Base-by-base conservation (phyloP, 768 basidiomycete species). In the Chalciporus sphaerocephalus region DNA sequence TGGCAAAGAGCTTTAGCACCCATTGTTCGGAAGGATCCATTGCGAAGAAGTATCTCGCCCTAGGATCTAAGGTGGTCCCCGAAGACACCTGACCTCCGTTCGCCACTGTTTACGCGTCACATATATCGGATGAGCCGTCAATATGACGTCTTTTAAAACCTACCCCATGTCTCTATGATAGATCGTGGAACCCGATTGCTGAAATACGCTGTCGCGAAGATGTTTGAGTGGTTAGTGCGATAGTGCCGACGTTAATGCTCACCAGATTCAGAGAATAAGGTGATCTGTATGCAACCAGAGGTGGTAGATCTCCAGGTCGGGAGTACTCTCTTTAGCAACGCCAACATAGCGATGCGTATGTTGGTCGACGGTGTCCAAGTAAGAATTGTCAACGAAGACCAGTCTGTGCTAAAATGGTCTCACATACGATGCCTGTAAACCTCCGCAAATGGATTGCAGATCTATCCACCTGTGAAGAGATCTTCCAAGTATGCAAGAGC, bases 41-140 rank as follows among this genome's bases (percentile, higher is more conserved):
- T 28, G 65, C 65, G 30, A 65, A 65, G 45, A 63, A 65, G 45
- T 67, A 65, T 25, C 54, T 53, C 5, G 56, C 50, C n/a, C 46
- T 51, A 17, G 30, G 11, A 37, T 47, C 51, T 20, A 50, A 30
- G 11, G 35, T 44, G 28, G 48, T 40, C 28, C 44, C 54, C 1
- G 48, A 47, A 2, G 49, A 52, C 2, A 65, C 16, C 13, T 40
- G 35, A 4, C 65, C 63, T 21, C 63, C 63, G 8, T 67, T 50
- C 4, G 42, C 42, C 10, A 52, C 63, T 65, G 44, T 28, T 33
- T 21, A 22, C 10, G 10, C 17, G 21, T 35, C 43, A 16, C 30
- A 32, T n/a, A 32, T n/a, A 32, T 6, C 5, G 5, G 7, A n/a
- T 32, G 30, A n/a, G n/a, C n/a, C n/a, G n/a, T n/a, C n/a, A n/a